phyloP scores from a whole-genome alignment of 768 basidiomycete species.

The Collybia sordida region DNA sequence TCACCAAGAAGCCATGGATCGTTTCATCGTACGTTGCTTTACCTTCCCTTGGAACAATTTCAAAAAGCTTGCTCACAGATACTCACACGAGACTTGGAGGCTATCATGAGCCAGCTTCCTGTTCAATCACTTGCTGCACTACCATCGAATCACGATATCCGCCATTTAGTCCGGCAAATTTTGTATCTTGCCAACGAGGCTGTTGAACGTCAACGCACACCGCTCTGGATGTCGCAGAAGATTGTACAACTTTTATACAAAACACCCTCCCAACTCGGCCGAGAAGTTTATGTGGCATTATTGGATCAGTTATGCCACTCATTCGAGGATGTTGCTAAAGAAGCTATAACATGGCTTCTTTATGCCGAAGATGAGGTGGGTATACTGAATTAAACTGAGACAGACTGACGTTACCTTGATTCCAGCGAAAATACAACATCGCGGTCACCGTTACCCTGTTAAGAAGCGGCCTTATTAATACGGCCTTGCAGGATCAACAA shows the following conservation, averaged over 20 bases:
- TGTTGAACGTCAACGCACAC: constrained; percentile 78
- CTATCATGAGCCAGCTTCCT: constrained; percentile 73
- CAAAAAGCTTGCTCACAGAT: constrained; percentile 25
- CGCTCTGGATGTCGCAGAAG: constrained; percentile 92
- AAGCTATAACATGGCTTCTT: constrained; percentile 94
- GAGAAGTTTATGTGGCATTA: constrained; percentile 91
- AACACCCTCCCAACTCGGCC: constrained; percentile 77
- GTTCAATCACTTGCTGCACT: constrained; percentile 65
- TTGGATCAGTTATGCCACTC: constrained; percentile 86
- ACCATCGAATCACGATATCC: constrained; percentile 84
- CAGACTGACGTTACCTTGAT: constrained; percentile 8
- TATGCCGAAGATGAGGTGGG: constrained; percentile 95
- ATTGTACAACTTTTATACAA: constrained; percentile 95
- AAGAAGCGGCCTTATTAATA: constrained; percentile 77
- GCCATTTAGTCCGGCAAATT: constrained; percentile 81
- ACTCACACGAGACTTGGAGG: constrained; percentile 71
- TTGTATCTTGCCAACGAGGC: constrained; percentile 80
- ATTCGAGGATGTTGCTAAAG: constrained; percentile 92
- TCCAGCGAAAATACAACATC: constrained; percentile 92
- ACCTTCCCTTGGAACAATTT: not conserved
- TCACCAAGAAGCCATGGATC: constrained; percentile 86
- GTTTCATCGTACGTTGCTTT: constrained; percentile 62
- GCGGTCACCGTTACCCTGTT: constrained; percentile 90
- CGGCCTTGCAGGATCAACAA: constrained; percentile 82
- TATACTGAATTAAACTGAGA: constrained; percentile 9